Percentiles rank a stretch among this genome's conserved stretches.
Evolutionary conservation across 768 basidiomycete species (phyloP).

Genomic region (Lyophyllum shimeji): DNA sequence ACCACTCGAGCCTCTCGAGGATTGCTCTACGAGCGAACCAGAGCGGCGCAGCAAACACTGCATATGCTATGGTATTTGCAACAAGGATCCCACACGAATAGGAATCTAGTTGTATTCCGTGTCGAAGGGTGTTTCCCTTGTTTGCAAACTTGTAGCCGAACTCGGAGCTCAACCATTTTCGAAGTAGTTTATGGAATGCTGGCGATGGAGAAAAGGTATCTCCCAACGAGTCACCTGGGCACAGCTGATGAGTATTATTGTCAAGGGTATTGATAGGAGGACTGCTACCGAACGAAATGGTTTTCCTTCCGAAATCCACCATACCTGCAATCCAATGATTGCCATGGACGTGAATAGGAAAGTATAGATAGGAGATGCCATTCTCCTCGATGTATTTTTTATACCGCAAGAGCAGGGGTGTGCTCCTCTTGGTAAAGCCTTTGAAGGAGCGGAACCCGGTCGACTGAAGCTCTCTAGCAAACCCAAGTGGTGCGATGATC

Average conservation of each 20-base stretch:
- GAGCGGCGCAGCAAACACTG: neutral
- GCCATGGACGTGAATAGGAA: constrained; percentile 15
- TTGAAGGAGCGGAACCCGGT: neutral
- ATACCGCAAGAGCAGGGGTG: neutral
- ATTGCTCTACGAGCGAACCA: neutral
- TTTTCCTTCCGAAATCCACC: too few species aligned
- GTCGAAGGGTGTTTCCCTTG: neutral
- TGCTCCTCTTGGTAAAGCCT: neutral
- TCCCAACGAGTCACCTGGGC: neutral
- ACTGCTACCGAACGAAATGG: too few species aligned
- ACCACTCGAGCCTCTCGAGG: neutral
- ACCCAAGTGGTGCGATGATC: constrained; percentile 8
- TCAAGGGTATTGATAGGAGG: too few species aligned
- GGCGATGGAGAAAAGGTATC: neutral
- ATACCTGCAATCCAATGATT: constrained; percentile 23
- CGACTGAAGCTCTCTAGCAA: neutral
- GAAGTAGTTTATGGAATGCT: neutral
- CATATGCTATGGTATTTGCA: neutral
- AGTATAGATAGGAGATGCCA: constrained; percentile 6
- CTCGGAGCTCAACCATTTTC: neutral
- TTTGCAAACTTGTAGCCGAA: neutral
- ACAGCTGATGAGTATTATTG: too few species aligned
- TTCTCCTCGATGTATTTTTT: constrained; percentile 5
- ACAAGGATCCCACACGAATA: neutral
- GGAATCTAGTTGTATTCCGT: neutral